phyloP scores from a whole-genome alignment of 768 basidiomycete genomes.

The Rhodosporidiobolus odoratus region DNA sequence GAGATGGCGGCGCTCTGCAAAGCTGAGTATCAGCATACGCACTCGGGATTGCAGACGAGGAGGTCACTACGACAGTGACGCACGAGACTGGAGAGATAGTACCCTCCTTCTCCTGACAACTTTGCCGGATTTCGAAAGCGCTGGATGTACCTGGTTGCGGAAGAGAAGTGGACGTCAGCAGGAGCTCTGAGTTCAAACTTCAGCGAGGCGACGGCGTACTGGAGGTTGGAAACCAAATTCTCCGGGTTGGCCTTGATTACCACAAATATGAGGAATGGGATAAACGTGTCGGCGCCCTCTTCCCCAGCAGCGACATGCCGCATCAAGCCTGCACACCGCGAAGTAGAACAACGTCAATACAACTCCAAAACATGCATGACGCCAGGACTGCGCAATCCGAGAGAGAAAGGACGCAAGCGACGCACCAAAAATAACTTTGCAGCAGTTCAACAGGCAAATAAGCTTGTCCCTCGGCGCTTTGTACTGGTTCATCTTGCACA shows the following conservation, averaged over 20 bases:
- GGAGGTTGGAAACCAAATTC: conserved; percentile 88
- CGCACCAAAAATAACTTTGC: conserved; percentile 98
- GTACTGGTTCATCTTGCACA: conserved; percentile 95
- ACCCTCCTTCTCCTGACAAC: conserved; percentile 89
- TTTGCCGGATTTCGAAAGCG: conserved; percentile 85
- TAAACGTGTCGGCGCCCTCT: conserved; percentile 86
- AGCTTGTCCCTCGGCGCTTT: conserved; percentile 97
- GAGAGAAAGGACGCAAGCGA: not conserved
- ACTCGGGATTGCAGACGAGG: too few relatives aligned
- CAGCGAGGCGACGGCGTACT: too few relatives aligned
- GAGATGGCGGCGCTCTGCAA: conserved; percentile 87
- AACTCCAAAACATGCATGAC: too few relatives aligned
- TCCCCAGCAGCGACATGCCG: conserved; percentile 71
- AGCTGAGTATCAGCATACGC: not conserved
- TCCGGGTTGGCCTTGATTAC: conserved; percentile 91
- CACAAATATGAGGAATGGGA: conserved; percentile 89
- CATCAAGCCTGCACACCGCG: conserved; percentile 62
- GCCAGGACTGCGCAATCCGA: too few relatives aligned
- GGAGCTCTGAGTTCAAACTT: too few relatives aligned
- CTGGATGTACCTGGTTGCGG: conserved; percentile 70
- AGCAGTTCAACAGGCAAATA: conserved; percentile 93
- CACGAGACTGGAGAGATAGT: conserved; percentile 92
- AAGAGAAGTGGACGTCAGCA: not conserved
- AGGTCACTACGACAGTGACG: conserved; percentile 42
- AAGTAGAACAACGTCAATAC: too few relatives aligned